phyloP scores from a whole-genome alignment of 495 filamentous ascomycete genomes.

The Trichocladium antarcticum region DNA sequence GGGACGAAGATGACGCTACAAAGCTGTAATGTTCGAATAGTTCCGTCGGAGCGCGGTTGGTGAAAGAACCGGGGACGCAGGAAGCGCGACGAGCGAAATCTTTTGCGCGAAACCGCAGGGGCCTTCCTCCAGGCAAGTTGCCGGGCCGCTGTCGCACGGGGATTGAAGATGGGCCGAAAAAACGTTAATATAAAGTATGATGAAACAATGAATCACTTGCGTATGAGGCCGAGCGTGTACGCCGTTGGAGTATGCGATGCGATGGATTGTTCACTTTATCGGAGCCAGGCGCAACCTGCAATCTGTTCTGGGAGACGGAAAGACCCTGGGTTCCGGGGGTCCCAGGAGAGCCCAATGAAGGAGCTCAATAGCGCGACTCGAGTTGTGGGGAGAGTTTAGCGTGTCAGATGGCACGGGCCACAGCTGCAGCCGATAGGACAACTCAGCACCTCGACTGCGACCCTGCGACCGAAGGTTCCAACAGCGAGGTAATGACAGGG shows the following conservation, averaged over 20 bases:
- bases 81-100: conserved; percentile 20
- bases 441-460: not conserved
- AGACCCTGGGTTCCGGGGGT: conserved; percentile 20
- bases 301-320: conserved; percentile 15
- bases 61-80: not conserved
- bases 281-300: conserved; percentile 19
- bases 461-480: conserved; percentile 10
- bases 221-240: not conserved
- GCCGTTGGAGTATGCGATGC: conserved; percentile 13
- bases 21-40: not conserved
- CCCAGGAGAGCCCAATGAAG: not conserved
- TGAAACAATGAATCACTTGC: not conserved
- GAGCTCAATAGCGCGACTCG: conserved; percentile 18
- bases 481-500: conserved; percentile 12
- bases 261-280: conserved; percentile 13
- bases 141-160: not conserved
- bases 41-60: not conserved
- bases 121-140: conserved; percentile 2
- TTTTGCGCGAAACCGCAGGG: conserved; percentile 24
- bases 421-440: conserved; percentile 5
- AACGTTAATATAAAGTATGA: not conserved
- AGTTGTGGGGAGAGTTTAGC: conserved; percentile 12
- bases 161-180: not conserved
- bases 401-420: conserved; percentile 20
- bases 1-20: not conserved